Conservation (phyloP, 345 rosid species). For the Arabidopsis arenosa region DNA sequence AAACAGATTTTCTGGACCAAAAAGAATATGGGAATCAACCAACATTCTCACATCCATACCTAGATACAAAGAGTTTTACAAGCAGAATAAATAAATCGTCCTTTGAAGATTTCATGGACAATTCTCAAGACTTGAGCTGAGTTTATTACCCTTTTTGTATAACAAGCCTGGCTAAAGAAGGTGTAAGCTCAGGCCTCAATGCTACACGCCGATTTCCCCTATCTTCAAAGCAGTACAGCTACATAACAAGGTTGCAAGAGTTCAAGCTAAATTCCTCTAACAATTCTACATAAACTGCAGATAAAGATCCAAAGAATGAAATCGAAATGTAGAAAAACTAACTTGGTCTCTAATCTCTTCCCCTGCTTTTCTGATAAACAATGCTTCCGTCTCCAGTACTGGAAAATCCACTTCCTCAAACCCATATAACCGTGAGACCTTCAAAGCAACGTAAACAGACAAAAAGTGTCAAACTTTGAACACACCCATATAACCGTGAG, state of each 20-base stretch:
- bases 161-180: constrained; percentile 91
- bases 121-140: constrained; percentile 6
- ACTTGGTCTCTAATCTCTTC: constrained; percentile 97
- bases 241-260: constrained; percentile 38
- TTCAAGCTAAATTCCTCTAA: not conserved
- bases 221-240: constrained; percentile 98
- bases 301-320: not conserved
- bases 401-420: constrained; percentile 94
- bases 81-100: constrained; percentile 38
- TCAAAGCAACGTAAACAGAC: not conserved
- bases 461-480: not conserved
- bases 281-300: not conserved
- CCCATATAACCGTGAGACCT: constrained; percentile 80
- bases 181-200: constrained; percentile 96
- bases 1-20: constrained; percentile 84
- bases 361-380: constrained; percentile 90
- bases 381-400: constrained; percentile 81
- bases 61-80: constrained; percentile 55
- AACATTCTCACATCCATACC: constrained; percentile 63
- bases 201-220: constrained; percentile 95
- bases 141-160: constrained; percentile 87
- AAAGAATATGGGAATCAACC: constrained; percentile 61
- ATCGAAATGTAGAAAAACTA: constrained; percentile 17
- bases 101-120: not conserved
- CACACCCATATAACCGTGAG: too few relatives aligned